These are phyloP conservation scores for Rhizopogon vinicolor DNA, from an alignment of 768 basidiomycete species.

Conservation along the genomic window DNA sequence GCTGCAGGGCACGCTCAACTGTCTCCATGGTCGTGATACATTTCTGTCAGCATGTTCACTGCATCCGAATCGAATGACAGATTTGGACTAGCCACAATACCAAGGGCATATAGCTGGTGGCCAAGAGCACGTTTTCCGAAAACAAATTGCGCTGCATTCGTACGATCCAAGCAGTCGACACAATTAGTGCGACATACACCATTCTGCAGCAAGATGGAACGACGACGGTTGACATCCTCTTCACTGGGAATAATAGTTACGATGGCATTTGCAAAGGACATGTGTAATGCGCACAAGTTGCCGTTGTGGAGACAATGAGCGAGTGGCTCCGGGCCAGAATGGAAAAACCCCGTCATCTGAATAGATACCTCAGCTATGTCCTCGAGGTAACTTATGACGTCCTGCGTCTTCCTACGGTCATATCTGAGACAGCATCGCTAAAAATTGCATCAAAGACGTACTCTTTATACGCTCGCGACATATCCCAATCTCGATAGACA, in stretches of 20 bases:
- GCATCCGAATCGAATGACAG: constrained; percentile 91
- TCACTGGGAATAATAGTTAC: background rate
- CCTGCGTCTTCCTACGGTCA: constrained; percentile 75
- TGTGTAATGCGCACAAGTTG: constrained; percentile 25
- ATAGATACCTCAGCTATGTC: constrained; percentile 94
- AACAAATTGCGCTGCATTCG: constrained; percentile 95
- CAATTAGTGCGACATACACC: constrained; percentile 94
- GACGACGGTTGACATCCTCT: constrained; percentile 43
- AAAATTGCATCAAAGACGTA: constrained; percentile 28
- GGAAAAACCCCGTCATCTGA: constrained; percentile 90
- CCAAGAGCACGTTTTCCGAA: constrained; percentile 94
- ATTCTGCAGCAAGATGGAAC: constrained; percentile 76
- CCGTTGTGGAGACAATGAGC: constrained; percentile 55
- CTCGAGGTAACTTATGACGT: constrained; percentile 92
- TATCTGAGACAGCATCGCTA: background rate
- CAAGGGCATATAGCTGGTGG: constrained; percentile 93
- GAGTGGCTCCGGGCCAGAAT: constrained; percentile 85
- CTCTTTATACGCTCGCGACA: constrained; percentile 94
- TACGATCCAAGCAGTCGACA: constrained; percentile 94
- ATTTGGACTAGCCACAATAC: constrained; percentile 80
- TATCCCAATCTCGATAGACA: constrained; percentile 94
- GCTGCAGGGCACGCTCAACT: constrained; percentile 45
- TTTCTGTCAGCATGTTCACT: constrained; percentile 94
- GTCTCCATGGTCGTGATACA: constrained; percentile 98
- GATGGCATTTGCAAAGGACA: background rate